These are phyloP conservation scores for Sugiyamaella floridensis DNA, from an alignment of 805 yeast species.

Conservation along the genomic window DNA sequence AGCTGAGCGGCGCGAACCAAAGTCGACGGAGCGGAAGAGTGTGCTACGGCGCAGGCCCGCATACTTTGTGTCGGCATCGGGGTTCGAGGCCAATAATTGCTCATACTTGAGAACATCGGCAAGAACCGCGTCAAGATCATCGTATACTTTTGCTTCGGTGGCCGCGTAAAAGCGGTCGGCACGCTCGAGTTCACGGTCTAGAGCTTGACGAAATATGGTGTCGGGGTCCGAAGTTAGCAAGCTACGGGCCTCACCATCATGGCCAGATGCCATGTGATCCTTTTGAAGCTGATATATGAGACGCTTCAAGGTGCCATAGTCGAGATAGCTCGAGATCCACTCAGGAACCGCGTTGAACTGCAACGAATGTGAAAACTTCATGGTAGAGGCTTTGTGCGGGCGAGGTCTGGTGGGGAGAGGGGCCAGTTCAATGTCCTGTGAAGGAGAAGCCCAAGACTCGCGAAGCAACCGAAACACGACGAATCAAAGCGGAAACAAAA, in stretches of 20 bases:
- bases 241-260: slow-evolving; percentile 24
- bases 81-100: slow-evolving; percentile 18
- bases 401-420: neutral
- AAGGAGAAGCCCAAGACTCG: neutral
- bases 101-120: slow-evolving; percentile 62
- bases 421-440: neutral
- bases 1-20: neutral
- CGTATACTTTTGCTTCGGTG: slow-evolving; percentile 55
- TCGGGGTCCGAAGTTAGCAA: slow-evolving; percentile 43
- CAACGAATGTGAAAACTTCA: slow-evolving; percentile 93
- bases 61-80: slow-evolving; percentile 25
- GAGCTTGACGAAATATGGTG: slow-evolving; percentile 56
- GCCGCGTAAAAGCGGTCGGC: slow-evolving; percentile 66
- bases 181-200: slow-evolving; percentile 70
- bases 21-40: slow-evolving; percentile 5
- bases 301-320: slow-evolving; percentile 82
- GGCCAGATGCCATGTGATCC: slow-evolving; percentile 36
- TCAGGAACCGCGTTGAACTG: slow-evolving; percentile 98
- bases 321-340: slow-evolving; percentile 89
- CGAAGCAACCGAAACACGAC: neutral
- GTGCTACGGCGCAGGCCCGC: slow-evolving; percentile 14
- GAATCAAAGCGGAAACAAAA: neutral
- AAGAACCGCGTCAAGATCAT: slow-evolving; percentile 48
- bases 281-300: slow-evolving; percentile 76
- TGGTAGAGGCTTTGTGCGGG: slow-evolving; percentile 23